These are phyloP conservation scores for Thyridium curvatum DNA, from an alignment of 2,329 filamentous ascomycete genomes.

Conservation along the genomic window DNA sequence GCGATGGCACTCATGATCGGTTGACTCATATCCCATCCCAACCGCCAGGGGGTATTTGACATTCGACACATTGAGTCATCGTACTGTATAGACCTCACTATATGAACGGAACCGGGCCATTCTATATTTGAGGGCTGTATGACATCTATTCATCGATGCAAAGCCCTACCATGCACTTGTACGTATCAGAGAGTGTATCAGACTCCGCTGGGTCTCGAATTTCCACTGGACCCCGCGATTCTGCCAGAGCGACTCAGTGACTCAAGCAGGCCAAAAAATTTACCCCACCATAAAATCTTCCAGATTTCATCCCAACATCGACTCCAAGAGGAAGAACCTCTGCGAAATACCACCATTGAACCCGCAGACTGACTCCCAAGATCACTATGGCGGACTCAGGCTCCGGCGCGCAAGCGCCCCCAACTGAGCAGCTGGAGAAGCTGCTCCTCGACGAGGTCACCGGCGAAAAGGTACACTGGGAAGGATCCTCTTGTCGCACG, in stretches of 20 bases:
- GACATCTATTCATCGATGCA: too few species aligned
- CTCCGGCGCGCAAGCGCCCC: conserved; percentile 20
- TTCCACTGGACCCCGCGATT: conserved; percentile 3
- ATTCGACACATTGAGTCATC: too few species aligned
- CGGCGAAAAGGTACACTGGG: conserved; percentile 58
- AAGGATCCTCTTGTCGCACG: conserved; percentile 23
- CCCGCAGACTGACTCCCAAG: background rate
- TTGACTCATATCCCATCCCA: too few species aligned
- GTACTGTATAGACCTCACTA: too few species aligned
- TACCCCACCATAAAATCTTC: conserved; percentile 1
- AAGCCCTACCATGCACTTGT: too few species aligned
- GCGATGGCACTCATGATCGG: too few species aligned
- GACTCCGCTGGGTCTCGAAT: too few species aligned
- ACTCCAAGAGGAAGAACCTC: background rate
- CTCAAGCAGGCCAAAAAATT: background rate
- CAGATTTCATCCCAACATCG: background rate
- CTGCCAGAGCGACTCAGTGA: conserved; percentile 1
- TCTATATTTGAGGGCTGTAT: too few species aligned
- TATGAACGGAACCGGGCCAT: too few species aligned
- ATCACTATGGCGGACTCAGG: conserved; percentile 16
- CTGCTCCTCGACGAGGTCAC: conserved; percentile 88
- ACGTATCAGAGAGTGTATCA: too few species aligned
- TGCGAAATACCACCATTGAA: conserved; percentile 2
- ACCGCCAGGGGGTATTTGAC: too few species aligned
- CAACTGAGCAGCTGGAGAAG: conserved; percentile 56